Evolutionary conservation across 768 basidiomycete species (phyloP), one percentile per base, ranked within the genome.

Genomic region (Neoboletus magnificus): DNA sequence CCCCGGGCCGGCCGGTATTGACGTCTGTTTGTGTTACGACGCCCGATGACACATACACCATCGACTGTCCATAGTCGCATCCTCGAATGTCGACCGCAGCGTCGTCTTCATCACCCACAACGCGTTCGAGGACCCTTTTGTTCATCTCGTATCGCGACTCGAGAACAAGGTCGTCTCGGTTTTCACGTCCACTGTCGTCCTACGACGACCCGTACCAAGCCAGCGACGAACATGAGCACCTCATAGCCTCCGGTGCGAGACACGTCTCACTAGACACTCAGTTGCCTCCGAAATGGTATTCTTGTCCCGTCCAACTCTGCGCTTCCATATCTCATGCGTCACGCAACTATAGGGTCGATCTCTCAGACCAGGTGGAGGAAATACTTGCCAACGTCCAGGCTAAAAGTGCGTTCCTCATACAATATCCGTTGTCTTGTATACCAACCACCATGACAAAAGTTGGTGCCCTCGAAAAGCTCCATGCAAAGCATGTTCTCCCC

Each of bases 141-240:
- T 98, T 98, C 73, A 87, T 95, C 57, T 96, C 94, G 7, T 93
- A 90, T 73, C 82, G 96, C 57, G 91, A 95, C 74, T 91, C 92
- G 5, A 78, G 78, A 43, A 77, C 81, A 23, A 76, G 58, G 16
- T 68, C 74, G 0, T 68, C 69, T 18, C 73, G 80, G 49, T 74
- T 74, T 39, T 75, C 79, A 7, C 74, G 76, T 46, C 62, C 73
- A 15, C 67, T 61, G n/a, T 69, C 71, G 56, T 62, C 71, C 55
- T 80, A 82, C 62, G 77, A 79, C 62, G 80, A 82, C 53, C 71
- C 77, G n/a, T 68, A 78, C 66, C 66, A 62, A 42, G 63, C 71
- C 56, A 75, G 61, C 51, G 78, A 82, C 70, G 86, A 90, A 66
- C 81, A 86, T 55, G 79, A 83, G 63, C 82, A 76, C 50, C 84